A percentile compares a stretch with the other conserved stretches of the same genome.
phyloP scores from a whole-genome alignment of 306 rosid genomes.

The Gleditsia sinensis region DNA sequence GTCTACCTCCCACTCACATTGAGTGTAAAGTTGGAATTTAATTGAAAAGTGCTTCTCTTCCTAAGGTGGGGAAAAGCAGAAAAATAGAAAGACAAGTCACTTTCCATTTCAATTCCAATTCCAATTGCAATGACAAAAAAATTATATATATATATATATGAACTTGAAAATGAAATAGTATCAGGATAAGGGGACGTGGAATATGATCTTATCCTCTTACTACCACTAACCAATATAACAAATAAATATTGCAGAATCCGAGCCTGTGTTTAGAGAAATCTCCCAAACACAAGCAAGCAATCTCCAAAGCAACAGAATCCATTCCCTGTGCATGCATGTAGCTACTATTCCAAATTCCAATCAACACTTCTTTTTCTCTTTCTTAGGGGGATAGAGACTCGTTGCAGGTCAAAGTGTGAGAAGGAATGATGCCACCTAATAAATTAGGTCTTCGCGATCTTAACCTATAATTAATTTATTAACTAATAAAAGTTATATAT shows the following conservation, averaged over 20 bases:
- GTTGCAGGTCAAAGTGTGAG: constrained; percentile 14
- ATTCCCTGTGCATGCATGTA: background rate
- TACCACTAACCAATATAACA: background rate
- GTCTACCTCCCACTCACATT: background rate
- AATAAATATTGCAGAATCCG: background rate
- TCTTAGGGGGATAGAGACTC: constrained; percentile 11
- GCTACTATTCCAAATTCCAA: background rate
- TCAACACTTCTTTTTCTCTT: background rate
- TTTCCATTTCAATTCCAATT: background rate
- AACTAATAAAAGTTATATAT: background rate
- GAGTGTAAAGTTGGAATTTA: background rate
- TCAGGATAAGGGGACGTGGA: background rate
- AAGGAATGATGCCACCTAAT: constrained; percentile 23
- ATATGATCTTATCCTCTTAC: background rate
- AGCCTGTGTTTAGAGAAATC: background rate
- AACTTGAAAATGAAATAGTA: background rate
- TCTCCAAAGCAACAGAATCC: background rate
- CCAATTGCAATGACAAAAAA: background rate
- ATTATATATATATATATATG: too few species aligned
- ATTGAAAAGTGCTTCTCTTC: background rate
- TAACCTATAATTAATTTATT: background rate
- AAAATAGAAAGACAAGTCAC: background rate
- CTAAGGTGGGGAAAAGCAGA: background rate
- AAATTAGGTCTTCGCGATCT: background rate
- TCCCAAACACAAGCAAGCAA: background rate